Evolutionary conservation across 345 rosid genomes (phyloP), one percentile per base, ranked within the genome.

Genomic region (Citropsis articulata): DNA sequence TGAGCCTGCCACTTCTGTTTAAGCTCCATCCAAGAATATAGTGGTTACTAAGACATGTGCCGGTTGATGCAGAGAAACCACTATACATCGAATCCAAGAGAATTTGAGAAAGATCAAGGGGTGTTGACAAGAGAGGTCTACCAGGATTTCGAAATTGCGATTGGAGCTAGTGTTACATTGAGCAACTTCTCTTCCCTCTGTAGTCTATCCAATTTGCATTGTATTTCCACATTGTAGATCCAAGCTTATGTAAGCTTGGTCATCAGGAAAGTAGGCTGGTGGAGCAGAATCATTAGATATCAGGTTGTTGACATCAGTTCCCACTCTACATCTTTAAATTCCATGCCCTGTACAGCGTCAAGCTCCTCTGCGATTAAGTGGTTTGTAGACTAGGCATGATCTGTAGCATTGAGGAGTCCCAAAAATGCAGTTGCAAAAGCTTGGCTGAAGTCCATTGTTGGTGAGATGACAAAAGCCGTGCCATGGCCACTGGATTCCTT

Each of bases 121-220:
- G 6, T 62, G 42, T 2, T 63, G 87, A 85, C 75, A 88, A 14
- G 9, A 88, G 81, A 40, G 88, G 73, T 61, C n/a, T 53, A n/a
- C 28, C 40, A 8, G 94, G 94, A n/a, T 73, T 87, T 87, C 19
- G 21, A 35, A n/a, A 67, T 38, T 25, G 0, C 9, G 2, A 71
- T 2, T 4, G 84, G 82, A 38, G 42, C 9, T 7, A 38, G 42
- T 7, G 42, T 38, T 38, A 38, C 42, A 42, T 42, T 42, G 16
- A 66, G 87, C 45, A 68, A 74, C 71, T 79, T 82, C 57, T 81
- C 78, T 0, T 13, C 18, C 1, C 81, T 85, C 85, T 81, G 71
- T 91, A 91, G 13, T 91, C 94, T 24, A 91, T 82, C 92, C 92
- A 91, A 81, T 81, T 77, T 89, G 89, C 33, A 89, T 88, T 0